Base-by-base conservation (phyloP, 2,329 filamentous ascomycete genomes). In the Teratosphaeria gauchensis region DNA sequence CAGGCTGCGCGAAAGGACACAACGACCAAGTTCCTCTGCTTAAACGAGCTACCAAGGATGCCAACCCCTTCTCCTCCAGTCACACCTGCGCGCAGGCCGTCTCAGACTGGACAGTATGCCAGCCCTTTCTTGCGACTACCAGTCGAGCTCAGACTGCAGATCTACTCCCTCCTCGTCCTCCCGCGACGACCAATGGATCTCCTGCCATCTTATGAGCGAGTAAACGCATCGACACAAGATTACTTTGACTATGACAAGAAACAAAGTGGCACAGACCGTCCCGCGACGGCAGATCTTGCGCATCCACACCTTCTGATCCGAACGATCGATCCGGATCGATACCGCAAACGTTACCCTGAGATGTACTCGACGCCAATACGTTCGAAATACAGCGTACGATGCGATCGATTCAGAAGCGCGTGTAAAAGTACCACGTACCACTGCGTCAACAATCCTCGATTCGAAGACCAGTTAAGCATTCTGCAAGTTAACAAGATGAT, bases 401-500 rank as follows among this genome's bases (percentile, higher is more conserved):
- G 68, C 68, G 75, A 75, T 52, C 74, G 74, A 51, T 77, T 78
- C 62, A 70, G 75, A 46, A 73, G 73, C 55, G 59, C 72, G 24
- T 74, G 74, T 57, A 72, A 74, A 56, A 65, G 78, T 57, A 85
- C 84, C 7, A 85, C 84, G 4, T 86, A 86, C 70, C 73, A 74
- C 55, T 73, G 81, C 53, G 70, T 76, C 52, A 75, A 78, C 56
- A 74, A 73, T 62, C 67, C 67, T 11, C 63, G 72, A 51, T 61
- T 67, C 56, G 67, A 72, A 79, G 59, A 64, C 48, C 64, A 66
- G 51, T 56, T 68, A 31, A 62, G 63, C 48, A 66, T 71, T 56
- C 54, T 74, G 31, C 60, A 66, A 21, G 62, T 64, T 2, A 71
- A 68, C 60, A 73, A 74, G 48, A 74, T 75, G 57, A 73, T 84